Evolutionary conservation across 106 monocot genomes (phyloP), one percentile per base, ranked within the genome.

Genomic region (Platanthera zijinensis): DNA sequence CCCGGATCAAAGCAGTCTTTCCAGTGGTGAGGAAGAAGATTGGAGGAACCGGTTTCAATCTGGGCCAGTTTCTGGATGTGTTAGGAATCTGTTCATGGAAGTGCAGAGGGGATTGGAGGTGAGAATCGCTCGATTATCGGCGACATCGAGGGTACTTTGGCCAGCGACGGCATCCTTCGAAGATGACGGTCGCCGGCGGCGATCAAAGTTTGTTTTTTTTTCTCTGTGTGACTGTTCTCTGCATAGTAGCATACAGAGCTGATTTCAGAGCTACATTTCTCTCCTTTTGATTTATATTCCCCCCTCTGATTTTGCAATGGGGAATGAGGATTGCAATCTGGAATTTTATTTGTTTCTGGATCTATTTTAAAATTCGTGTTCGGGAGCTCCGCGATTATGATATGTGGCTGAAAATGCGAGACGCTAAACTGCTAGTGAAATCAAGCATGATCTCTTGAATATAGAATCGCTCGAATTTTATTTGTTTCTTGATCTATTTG

Each of bases 71-170:
- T 59, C 75, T 83, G 18, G 87, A 93, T 50, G 81, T 48, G 76
- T 86, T 4, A 85, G 83, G 30, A 77, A 79, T 39, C 74, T 97
- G 11, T 85, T 92, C 22, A 83, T 78, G 69, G 91, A 94, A 13
- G 83, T 97, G 62, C 97, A 97, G 82, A 89, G 86, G 69, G 97
- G 91, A 4, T 72, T 89, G 47, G 94, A 88, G 74, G 80, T 97
- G 50, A 59, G 89, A 52, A 86, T 99, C 39, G 84, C 86, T 48
- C 81, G 97, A 89, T 94, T 21, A 94, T 99, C 21, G 97, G 94
- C 6, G 88, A 89, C 54, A n/a, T 94, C 10, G 93, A 92, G 51
- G 97, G 94, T 3, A 92, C 86, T 7, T 76, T 99, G 14, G 86
- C 94, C 28, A 82, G 79, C 52, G 84, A 90, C 52, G 91, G 94